Conservation (phyloP, 805 yeast genomes). For the Lipomyces mesembrius region DNA sequence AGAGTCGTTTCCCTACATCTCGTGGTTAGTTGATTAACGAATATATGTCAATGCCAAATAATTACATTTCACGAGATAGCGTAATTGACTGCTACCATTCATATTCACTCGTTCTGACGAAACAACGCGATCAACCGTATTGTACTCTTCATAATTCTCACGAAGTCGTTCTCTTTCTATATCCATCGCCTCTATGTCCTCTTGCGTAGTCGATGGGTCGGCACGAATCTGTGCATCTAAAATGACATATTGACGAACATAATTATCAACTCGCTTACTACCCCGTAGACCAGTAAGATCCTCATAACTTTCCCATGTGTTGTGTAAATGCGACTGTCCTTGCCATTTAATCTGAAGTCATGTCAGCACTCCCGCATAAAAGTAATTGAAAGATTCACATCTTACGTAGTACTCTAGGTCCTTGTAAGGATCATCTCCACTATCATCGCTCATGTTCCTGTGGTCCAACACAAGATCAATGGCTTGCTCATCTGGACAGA, state of each 20-base stretch:
- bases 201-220: slow-evolving; percentile 83
- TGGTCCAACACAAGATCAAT: slow-evolving; percentile 62
- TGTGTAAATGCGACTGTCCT: slow-evolving; percentile 86
- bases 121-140: slow-evolving; percentile 86
- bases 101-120: slow-evolving; percentile 68
- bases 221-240: slow-evolving; percentile 74
- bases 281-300: slow-evolving; percentile 62
- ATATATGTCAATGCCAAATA: background rate
- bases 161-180: slow-evolving; percentile 82
- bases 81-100: slow-evolving; percentile 52
- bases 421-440: slow-evolving; percentile 40
- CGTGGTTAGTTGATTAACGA: slow-evolving; percentile 1
- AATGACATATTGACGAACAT: slow-evolving; percentile 75
- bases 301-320: slow-evolving; percentile 84
- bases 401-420: slow-evolving; percentile 44
- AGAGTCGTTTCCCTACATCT: slow-evolving; percentile 70
- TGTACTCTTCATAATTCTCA: slow-evolving; percentile 82
- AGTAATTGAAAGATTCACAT: slow-evolving; percentile 60
- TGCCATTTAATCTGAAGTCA: slow-evolving; percentile 73
- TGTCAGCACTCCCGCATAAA: background rate
- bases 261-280: slow-evolving; percentile 83
- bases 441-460: slow-evolving; percentile 47
- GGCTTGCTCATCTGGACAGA: slow-evolving; percentile 40
- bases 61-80: slow-evolving; percentile 84
- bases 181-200: slow-evolving; percentile 92